Evolutionary conservation across 805 yeast genomes (phyloP), one percentile per base, ranked within the genome.

Genomic region (Candida insectorum): DNA sequence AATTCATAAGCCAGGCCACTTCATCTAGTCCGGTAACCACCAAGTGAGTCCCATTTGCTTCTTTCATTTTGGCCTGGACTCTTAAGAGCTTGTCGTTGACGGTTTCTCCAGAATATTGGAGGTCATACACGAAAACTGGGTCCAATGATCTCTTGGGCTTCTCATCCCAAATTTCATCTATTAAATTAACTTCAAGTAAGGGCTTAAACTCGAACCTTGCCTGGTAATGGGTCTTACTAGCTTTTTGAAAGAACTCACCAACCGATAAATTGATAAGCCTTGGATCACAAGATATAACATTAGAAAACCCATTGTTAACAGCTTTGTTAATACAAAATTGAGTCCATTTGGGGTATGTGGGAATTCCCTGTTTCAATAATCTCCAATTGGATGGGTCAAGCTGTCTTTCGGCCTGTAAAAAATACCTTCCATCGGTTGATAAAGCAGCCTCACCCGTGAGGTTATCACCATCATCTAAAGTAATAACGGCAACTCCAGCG

Each of bases 381-480:
- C 62, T 58, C 97, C 97, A 93, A 28, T 48, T 35, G 50, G 79
- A 78, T 24, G 59, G 51, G 54, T 86, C 94, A 35, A 93, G 65
- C 60, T 93, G 93, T 37, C 81, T 76, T 15, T 73, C 77, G 1
- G 97, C 97, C 61, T 93, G 98, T 39, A 85, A 66, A 57, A 87
- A 93, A 62, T 93, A 93, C 44, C 98, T 71, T 2, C 97, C 97
- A 59, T 93, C 98, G 0, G 98, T 93, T 6, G 95, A 79, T 31
- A 93, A 62, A 0, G 83, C 85, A 10, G 96, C 94, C 29, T 77
- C 74, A 1, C 87, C 86, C 8, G 60, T 62, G 15, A 75, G 65
- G 2, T 49, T 47, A 1, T 64, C 71, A 31, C 60, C 69, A 34
- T 62, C 61, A 23, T 56, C 59, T 24, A 62, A 49, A 19, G 95